Evolutionary conservation across 805 yeast species (phyloP).

Genomic region (Debaryomyces maramus): DNA sequence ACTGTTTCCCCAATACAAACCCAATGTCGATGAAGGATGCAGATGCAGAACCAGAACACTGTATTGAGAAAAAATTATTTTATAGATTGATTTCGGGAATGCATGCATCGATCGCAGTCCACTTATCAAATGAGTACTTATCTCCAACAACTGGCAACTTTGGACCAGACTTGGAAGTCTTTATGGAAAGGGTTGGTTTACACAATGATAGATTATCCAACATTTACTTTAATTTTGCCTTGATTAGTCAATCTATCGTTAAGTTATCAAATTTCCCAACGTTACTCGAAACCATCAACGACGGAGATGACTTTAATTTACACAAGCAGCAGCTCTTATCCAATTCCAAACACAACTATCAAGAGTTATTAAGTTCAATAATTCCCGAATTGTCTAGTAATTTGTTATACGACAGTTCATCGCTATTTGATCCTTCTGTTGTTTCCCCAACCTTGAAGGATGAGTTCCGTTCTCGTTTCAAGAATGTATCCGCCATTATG

Average conservation of each 20-base stretch:
- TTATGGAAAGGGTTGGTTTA: constrained; percentile 87
- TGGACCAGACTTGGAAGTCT: constrained; percentile 78
- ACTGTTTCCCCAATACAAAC: constrained; percentile 67
- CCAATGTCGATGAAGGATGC: constrained; percentile 35
- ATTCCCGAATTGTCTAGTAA: constrained; percentile 41
- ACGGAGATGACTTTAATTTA: constrained; percentile 20
- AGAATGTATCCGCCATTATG: constrained; percentile 89
- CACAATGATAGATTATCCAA: constrained; percentile 87
- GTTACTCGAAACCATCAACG: constrained; percentile 25
- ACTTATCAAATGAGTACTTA: constrained; percentile 79
- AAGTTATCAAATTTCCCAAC: constrained; percentile 45
- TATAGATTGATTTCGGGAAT: constrained; percentile 86
- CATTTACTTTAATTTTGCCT: constrained; percentile 88
- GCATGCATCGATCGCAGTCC: constrained; percentile 95
- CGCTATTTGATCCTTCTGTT: constrained; percentile 46
- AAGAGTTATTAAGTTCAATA: constrained; percentile 30
- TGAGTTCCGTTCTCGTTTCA: constrained; percentile 83
- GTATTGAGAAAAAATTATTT: constrained; percentile 85
- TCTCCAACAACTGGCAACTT: constrained; percentile 71
- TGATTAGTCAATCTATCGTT: constrained; percentile 77
- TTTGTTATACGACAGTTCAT: constrained; percentile 46
- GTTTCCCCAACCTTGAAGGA: constrained; percentile 62
- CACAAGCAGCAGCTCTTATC: constrained; percentile 47
- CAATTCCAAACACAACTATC: constrained; percentile 39
- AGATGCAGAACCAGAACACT: constrained; percentile 45